phyloP scores from a whole-genome alignment of 352 stramenopile genomes.

The Pythium aphanidermatum region DNA sequence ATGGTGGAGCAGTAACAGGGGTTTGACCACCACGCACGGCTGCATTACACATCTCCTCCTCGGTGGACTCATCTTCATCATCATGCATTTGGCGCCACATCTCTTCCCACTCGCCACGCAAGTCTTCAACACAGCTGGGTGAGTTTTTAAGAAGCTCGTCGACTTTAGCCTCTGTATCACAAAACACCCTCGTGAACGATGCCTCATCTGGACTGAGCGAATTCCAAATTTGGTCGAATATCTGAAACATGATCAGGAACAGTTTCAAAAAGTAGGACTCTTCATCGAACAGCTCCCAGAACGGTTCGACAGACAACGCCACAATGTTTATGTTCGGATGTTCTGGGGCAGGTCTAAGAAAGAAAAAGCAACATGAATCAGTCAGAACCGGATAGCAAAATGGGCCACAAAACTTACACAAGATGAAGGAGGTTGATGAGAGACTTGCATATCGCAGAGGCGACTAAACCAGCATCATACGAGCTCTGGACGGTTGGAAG shows the following conservation, averaged over 20 bases:
- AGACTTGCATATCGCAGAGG: conserved; percentile 60
- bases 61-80: conserved; percentile 31
- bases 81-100: conserved; percentile 32
- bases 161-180: conserved; percentile 60
- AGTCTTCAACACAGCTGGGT: conserved; percentile 51
- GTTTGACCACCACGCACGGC: not conserved
- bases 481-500: conserved; percentile 48
- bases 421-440: conserved; percentile 71
- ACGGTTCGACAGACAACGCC: conserved; percentile 68
- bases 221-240: conserved; percentile 73
- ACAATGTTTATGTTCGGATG: conserved; percentile 69
- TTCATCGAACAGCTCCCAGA: conserved; percentile 82
- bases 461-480: conserved; percentile 64
- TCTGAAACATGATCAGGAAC: conserved; percentile 68
- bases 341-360: conserved; percentile 45
- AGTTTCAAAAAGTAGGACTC: conserved; percentile 73
- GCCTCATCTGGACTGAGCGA: conserved; percentile 49
- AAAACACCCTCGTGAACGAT: conserved; percentile 77
- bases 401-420: conserved; percentile 33
- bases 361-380: conserved; percentile 2
- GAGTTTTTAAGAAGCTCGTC: conserved; percentile 63
- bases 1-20: conserved; percentile 14
- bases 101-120: conserved; percentile 58
- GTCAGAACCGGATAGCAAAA: too few species aligned
- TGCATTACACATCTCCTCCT: conserved; percentile 8